phyloP scores from a whole-genome alignment of 2,329 filamentous ascomycete genomes.

The Spiromastix sp. region DNA sequence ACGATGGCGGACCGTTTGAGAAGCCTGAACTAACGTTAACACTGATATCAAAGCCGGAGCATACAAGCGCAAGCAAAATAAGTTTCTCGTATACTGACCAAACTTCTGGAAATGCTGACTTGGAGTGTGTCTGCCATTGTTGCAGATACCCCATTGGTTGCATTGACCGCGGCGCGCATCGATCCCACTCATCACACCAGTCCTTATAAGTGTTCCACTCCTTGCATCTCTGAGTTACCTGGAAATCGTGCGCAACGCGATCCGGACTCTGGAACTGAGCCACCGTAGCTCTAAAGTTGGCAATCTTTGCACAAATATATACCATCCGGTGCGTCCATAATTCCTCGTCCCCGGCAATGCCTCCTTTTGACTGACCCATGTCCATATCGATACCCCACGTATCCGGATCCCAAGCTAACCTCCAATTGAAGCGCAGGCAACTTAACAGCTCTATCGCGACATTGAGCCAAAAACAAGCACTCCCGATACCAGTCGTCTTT shows the following conservation, averaged over 20 bases:
- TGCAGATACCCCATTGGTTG: constrained; percentile 70
- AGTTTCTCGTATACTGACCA: constrained; percentile 61
- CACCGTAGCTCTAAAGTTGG: constrained; percentile 68
- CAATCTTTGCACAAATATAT: constrained; percentile 77
- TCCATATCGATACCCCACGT: constrained; percentile 80
- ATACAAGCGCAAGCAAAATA: too few relatives aligned
- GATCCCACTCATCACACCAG: constrained; percentile 77
- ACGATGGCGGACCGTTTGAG: constrained; percentile 74
- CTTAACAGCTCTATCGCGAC: constrained; percentile 82
- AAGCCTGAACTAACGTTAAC: constrained; percentile 45
- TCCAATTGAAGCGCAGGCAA: constrained; percentile 80
- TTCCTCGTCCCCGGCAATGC: constrained; percentile 57
- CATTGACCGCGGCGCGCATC: constrained; percentile 72
- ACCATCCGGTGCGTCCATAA: constrained; percentile 82
- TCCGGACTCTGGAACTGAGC: constrained; percentile 51
- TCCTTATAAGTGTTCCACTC: constrained; percentile 73
- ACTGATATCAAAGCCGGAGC: constrained; percentile 7
- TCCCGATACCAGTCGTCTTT: constrained; percentile 64
- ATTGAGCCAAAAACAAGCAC: constrained; percentile 91
- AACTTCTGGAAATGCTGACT: constrained; percentile 74
- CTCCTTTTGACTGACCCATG: constrained; percentile 47
- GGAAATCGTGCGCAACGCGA: constrained; percentile 47
- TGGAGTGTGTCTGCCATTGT: constrained; percentile 54
- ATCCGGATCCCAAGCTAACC: constrained; percentile 78
- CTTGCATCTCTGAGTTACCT: constrained; percentile 53